Evolutionary conservation across 352 stramenopile genomes (phyloP), one percentile per base, ranked within the genome.

Genomic region (Globisporangium solare): DNA sequence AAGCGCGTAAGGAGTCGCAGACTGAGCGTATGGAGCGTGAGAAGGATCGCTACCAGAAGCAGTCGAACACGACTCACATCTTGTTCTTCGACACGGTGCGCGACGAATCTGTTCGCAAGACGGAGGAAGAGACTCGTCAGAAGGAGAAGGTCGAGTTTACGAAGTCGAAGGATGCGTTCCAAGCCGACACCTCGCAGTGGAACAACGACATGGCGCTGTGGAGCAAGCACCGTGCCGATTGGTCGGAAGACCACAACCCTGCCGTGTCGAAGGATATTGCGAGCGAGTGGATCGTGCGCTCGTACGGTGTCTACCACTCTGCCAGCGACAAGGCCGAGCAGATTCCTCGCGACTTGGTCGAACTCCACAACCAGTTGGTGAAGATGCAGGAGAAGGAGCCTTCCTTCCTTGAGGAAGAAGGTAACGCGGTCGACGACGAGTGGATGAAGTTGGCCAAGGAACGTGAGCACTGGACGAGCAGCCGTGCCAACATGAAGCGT

Each of bases 381-480:
- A 91, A 94, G 74, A 88, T 94, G 54, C 77, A 91, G 55, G 80
- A 92, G 56, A 88, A 86, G 64, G 85, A 94, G 57, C 83, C 85
- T 6, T 55, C 63, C 22, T 70, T 92, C 48, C 67, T 94, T 2
- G 85, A 94, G 57, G 79, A 87, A 43, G 85, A 94, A 76, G 85
- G 85, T 12, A 86, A 89, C 56, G 68, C 74, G 6, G 77, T 94
- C 17, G 83, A 94, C 47, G 85, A 92, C 35, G 85, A 94, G 63
- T 94, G 85, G 85, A 94, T 89, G 75, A 92, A 94, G 71, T 64
- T 94, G 18, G 81, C 79, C 18, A 94, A 94, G 72, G 85, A 94
- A 59, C 85, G 85, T 45, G 85, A 94, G 70, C 83, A 94, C 75
- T 94, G 85, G 85, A 90, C 85, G 4, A 88, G 80, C 51, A 86